These are phyloP conservation scores for Alternaria ventricosa DNA, from an alignment of 2,329 filamentous ascomycete genomes.

Conservation along the genomic window DNA sequence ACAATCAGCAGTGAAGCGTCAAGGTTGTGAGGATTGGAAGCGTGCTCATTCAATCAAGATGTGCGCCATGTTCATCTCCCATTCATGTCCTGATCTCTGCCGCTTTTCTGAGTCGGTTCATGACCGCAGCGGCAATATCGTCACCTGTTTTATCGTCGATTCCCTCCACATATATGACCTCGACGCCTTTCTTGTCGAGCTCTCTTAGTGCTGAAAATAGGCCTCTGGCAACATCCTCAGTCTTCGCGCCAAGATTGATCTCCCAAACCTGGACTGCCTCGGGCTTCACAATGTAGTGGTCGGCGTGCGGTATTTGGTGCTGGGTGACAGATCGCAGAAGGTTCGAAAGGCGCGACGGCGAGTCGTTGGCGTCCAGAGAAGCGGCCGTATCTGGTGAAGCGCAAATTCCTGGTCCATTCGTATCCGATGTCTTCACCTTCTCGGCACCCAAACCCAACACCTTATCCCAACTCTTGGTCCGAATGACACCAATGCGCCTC, in stretches of 20 bases:
- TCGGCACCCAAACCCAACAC: conserved; percentile 25
- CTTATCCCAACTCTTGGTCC: conserved; percentile 36
- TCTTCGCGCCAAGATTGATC: conserved; percentile 73
- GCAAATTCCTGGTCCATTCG: conserved; percentile 20
- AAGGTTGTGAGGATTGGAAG: not conserved
- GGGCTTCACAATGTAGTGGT: conserved; percentile 21
- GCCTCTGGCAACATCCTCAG: conserved; percentile 78
- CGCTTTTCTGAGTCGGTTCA: conserved; percentile 60
- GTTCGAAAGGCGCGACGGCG: conserved; percentile 30
- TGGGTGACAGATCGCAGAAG: conserved; percentile 45
- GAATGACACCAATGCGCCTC: conserved; percentile 51
- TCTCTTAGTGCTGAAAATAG: conserved; percentile 87
- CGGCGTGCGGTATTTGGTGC: conserved; percentile 41
- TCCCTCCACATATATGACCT: conserved; percentile 90
- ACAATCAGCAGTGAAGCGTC: not conserved
- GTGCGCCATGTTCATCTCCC: not conserved
- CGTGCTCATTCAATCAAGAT: not conserved
- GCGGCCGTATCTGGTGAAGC: not conserved
- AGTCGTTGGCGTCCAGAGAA: not conserved
- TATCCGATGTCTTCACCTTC: not conserved
- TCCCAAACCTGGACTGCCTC: conserved; percentile 61
- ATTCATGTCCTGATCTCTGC: conserved; percentile 41
- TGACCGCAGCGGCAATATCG: conserved; percentile 77
- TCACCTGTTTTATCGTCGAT: conserved; percentile 72
- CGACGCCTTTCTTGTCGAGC: conserved; percentile 78